Evolutionary conservation across 2,329 filamentous ascomycete species (phyloP).

Genomic region (Fusarium sp.): DNA sequence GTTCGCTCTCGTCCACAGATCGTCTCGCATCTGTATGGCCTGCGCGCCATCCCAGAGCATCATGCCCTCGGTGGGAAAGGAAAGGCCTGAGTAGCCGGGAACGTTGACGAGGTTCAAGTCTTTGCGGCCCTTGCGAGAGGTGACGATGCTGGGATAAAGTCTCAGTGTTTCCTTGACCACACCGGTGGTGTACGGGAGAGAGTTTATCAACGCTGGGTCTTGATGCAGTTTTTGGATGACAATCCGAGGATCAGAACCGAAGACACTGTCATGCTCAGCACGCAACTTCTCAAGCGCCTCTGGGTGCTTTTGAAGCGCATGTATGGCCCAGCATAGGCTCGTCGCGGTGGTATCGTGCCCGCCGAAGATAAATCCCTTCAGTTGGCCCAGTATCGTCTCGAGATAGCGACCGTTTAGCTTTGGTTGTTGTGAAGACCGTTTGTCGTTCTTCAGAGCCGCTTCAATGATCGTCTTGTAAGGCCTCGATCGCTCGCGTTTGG

Average conservation of each 20-base stretch:
- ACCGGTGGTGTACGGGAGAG: background rate
- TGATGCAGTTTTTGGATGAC: background rate
- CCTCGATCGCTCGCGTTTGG: background rate
- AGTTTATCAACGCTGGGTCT: background rate
- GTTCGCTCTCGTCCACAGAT: constrained; percentile 1
- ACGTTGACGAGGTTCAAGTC: background rate
- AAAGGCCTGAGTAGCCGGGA: background rate
- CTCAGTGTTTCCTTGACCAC: background rate
- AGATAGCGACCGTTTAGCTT: background rate
- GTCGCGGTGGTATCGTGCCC: constrained; percentile 5
- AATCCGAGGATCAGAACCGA: background rate
- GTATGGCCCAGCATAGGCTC: constrained; percentile 7
- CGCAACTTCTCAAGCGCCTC: constrained; percentile 1
- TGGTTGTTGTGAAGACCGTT: background rate
- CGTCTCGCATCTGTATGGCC: constrained; percentile 7
- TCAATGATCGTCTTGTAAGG: background rate
- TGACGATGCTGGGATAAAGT: background rate
- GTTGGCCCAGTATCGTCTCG: constrained; percentile 1
- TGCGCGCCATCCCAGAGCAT: constrained; percentile 6
- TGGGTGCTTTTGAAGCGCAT: constrained; percentile 1
- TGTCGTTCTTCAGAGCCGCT: background rate
- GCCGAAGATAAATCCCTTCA: constrained; percentile 3
- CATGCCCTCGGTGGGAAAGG: background rate
- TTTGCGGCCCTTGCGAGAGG: background rate
- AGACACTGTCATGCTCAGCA: background rate